Evolutionary conservation across 192 early-diverging fungal species (phyloP).

Genomic region (Geranomyces michiganensis): DNA sequence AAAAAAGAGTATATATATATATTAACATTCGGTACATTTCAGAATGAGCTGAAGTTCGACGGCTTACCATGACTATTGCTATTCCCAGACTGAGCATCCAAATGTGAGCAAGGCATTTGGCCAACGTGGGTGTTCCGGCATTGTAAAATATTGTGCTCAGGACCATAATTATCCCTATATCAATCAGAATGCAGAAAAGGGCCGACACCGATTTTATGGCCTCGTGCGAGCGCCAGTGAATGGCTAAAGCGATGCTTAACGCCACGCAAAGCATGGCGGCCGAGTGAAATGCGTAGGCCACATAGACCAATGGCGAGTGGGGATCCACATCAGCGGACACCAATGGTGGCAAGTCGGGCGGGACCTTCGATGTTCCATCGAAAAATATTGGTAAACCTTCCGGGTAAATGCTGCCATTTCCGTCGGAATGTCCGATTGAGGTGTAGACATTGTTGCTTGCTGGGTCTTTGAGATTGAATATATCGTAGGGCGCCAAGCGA

Average conservation of each 20-base stretch:
- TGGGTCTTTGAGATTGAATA: not conserved
- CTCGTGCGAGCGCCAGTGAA: not conserved
- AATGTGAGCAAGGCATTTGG: not conserved
- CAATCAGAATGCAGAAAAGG: not conserved
- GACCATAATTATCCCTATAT: not conserved
- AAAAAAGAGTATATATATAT: too few relatives aligned
- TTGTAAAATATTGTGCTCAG: not conserved
- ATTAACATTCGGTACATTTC: too few relatives aligned
- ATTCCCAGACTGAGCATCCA: not conserved
- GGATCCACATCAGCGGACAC: not conserved
- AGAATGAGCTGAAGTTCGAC: not conserved
- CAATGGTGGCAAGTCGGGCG: not conserved
- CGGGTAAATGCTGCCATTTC: not conserved
- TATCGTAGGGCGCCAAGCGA: constrained; percentile 3
- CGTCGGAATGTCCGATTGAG: not conserved
- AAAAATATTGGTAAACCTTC: constrained; percentile 3
- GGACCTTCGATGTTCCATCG: constrained; percentile 8
- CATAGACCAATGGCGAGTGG: not conserved
- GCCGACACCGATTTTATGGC: constrained; percentile 7
- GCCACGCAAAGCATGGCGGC: not conserved
- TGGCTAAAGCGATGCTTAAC: not conserved
- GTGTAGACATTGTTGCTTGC: constrained; percentile 5
- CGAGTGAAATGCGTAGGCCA: not conserved
- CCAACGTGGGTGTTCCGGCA: not conserved
- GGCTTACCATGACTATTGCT: not conserved